These are phyloP conservation scores for Ganoderma boninense DNA, from an alignment of 1,284 basidiomycete species.

Conservation along the genomic window DNA sequence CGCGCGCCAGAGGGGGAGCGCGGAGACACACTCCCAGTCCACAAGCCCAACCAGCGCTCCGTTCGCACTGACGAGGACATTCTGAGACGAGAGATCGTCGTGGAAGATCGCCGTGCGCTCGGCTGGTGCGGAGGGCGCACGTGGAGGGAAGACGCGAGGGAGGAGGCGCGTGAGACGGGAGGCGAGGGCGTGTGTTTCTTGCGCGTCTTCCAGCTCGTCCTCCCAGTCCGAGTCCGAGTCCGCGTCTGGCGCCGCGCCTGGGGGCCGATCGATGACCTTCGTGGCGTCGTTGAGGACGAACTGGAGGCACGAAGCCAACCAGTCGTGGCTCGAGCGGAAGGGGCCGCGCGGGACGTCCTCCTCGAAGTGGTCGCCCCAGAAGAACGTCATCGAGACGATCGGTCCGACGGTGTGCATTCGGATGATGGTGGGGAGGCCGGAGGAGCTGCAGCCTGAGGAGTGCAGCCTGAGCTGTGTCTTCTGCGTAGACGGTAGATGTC, in stretches of 20 bases:
- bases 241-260: neutral
- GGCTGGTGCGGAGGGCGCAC: neutral
- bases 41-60: neutral
- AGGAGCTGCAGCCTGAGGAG: neutral
- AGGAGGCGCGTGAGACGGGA: neutral
- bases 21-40: neutral
- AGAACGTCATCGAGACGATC: neutral
- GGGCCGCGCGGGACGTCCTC: neutral
- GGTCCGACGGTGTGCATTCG: neutral
- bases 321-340: neutral
- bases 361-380: neutral
- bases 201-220: neutral
- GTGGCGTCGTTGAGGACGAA: neutral
- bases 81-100: neutral
- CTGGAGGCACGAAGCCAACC: neutral
- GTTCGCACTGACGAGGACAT: neutral
- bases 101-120: neutral
- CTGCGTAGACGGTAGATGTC: neutral
- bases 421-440: neutral
- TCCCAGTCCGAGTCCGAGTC: neutral
- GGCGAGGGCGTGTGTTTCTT: neutral
- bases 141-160: neutral
- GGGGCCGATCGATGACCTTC: neutral
- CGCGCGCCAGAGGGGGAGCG: neutral
- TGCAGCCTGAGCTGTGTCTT: neutral